These are phyloP conservation scores for Ophiostoma quercus DNA, from an alignment of 2,329 filamentous ascomycete genomes.

Conservation along the genomic window DNA sequence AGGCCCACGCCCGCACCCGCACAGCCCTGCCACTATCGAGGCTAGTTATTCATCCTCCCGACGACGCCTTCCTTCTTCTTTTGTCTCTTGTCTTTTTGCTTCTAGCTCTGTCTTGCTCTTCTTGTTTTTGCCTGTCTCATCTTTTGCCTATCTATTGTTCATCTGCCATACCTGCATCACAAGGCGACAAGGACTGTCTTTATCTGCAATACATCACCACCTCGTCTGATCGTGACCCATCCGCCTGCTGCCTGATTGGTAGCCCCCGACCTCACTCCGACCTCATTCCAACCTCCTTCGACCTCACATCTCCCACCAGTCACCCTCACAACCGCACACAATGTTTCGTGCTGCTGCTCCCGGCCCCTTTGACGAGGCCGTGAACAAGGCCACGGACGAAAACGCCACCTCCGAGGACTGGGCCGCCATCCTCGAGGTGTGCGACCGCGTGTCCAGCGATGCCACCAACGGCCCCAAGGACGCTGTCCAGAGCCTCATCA, in stretches of 20 bases:
- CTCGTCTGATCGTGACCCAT: slow-evolving; percentile 2
- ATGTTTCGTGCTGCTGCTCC: slow-evolving; percentile 57
- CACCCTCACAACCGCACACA: slow-evolving; percentile 28
- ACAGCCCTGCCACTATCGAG: neutral
- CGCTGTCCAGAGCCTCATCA: slow-evolving; percentile 84
- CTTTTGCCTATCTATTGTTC: neutral
- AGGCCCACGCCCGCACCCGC: slow-evolving; percentile 4
- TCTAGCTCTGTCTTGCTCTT: neutral
- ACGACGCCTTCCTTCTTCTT: neutral
- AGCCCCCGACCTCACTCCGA: slow-evolving; percentile 7
- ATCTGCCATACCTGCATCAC: neutral
- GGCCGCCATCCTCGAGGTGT: slow-evolving; percentile 60
- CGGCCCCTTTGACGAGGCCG: slow-evolving; percentile 54
- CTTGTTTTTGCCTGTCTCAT: neutral
- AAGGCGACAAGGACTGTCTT: neutral
- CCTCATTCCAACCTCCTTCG: neutral
- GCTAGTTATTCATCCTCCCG: neutral
- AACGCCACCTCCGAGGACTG: slow-evolving; percentile 82
- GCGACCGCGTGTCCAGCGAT: slow-evolving; percentile 54
- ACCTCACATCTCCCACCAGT: neutral
- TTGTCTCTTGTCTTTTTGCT: neutral
- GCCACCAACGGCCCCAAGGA: slow-evolving; percentile 63
- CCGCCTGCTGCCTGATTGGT: slow-evolving; percentile 22
- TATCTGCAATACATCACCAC: neutral
- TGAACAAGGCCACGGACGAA: slow-evolving; percentile 84